phyloP scores from a whole-genome alignment of 768 basidiomycete genomes.

The Dendrothele bispora region DNA sequence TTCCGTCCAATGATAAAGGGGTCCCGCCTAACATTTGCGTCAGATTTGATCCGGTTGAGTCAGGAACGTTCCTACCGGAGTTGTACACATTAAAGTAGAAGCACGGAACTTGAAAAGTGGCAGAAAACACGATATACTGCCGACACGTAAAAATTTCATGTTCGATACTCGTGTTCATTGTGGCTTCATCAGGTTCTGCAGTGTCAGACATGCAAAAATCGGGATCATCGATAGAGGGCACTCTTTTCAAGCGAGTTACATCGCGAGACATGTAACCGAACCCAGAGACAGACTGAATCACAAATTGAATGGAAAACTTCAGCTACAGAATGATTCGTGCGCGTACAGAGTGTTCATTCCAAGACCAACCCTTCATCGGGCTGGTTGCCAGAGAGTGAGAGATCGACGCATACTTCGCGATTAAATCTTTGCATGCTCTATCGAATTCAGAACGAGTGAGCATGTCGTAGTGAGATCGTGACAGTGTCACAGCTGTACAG shows the following conservation, averaged over 20 bases:
- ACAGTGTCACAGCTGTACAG: conserved; percentile 1
- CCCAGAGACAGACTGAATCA: conserved; percentile 31
- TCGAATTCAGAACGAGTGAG: conserved; percentile 65
- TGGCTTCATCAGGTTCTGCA: conserved; percentile 38
- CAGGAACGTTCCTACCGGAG: conserved; percentile 52
- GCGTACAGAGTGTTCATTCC: conserved; percentile 62
- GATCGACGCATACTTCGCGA: conserved; percentile 24
- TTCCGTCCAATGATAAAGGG: conserved; percentile 54
- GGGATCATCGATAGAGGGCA: conserved; percentile 7
- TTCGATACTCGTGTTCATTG: conserved; percentile 19
- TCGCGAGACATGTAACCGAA: conserved; percentile 51
- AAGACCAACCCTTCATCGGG: conserved; percentile 48
- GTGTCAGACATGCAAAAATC: conserved; percentile 24
- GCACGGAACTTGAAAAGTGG: conserved; percentile 78
- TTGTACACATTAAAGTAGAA: conserved; percentile 79
- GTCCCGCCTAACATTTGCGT: conserved; percentile 53
- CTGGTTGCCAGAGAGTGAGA: conserved; percentile 5
- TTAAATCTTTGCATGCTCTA: conserved; percentile 52
- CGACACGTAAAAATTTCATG: conserved; percentile 41
- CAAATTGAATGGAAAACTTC: conserved; percentile 8
- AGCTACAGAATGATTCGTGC: conserved; percentile 13
- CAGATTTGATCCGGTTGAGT: conserved; percentile 9
- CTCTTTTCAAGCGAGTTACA: conserved; percentile 21
- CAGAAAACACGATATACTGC: conserved; percentile 75
- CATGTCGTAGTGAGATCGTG: conserved; percentile 21